Percentiles rank a stretch among this genome's conserved stretches.
phyloP scores from a whole-genome alignment of 179 eudicot species.

The Nepenthes alata region DNA sequence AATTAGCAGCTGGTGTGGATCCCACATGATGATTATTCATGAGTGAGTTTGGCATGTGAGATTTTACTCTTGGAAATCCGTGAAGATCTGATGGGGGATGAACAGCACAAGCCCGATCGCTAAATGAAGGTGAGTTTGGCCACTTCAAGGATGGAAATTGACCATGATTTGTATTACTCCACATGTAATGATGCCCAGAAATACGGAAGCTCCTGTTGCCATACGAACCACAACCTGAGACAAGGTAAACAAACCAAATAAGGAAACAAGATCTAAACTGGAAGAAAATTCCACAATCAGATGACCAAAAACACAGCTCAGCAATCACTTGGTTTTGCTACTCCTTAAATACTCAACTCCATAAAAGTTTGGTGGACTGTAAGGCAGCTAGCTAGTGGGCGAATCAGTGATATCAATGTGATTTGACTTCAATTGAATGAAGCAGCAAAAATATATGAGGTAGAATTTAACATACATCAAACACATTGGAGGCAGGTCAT shows the following conservation, averaged over 20 bases:
- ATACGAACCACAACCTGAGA: constrained; percentile 41
- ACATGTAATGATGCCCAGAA: constrained; percentile 42
- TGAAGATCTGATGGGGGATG: constrained; percentile 32
- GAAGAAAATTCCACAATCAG: too few species aligned
- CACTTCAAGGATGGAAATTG: constrained; percentile 41
- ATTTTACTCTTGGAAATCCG: constrained; percentile 36
- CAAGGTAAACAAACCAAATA: constrained; percentile 5
- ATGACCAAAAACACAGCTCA: too few species aligned
- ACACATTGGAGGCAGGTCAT: too few species aligned
- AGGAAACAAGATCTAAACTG: background rate
- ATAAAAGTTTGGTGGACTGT: too few species aligned
- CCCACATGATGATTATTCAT: constrained; percentile 47
- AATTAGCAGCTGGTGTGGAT: constrained; percentile 60
- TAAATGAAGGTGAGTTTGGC: constrained; percentile 50
- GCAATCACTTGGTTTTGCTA: too few species aligned
- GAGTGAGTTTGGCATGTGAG: constrained; percentile 44
- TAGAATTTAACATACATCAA: too few species aligned
- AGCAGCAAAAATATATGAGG: too few species aligned
- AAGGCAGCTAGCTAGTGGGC: too few species aligned
- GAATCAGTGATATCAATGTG: too few species aligned
- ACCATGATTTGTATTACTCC: constrained; percentile 40
- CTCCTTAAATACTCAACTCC: too few species aligned
- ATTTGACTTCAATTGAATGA: too few species aligned
- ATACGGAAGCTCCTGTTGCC: constrained; percentile 40
- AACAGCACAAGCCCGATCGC: constrained; percentile 31